Evolutionary conservation across 345 rosid genomes (phyloP), one percentile per base, ranked within the genome.

Genomic region (Gynandropsis gynandra): DNA sequence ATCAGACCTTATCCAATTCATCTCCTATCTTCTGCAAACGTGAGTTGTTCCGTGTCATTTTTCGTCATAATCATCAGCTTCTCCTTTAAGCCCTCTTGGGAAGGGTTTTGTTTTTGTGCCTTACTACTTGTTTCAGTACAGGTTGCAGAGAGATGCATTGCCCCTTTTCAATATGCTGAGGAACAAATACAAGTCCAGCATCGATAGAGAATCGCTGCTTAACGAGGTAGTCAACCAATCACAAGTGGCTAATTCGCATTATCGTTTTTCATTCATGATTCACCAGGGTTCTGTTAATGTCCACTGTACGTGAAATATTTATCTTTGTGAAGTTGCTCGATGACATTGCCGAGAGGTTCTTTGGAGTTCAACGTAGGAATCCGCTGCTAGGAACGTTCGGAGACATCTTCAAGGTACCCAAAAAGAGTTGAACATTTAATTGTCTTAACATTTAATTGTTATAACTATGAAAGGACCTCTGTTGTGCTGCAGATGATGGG

Each of bases 161-260:
- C 97, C 95, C 8, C 90, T 92, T 56, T 92, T 92, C 74, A 83
- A 77, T 42, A 81, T 80, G 94, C 62, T 88, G 77, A 83, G 85
- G 73, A 73, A 58, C 41, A 80, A 68, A 54, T 92, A 63, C 74
- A 88, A 70, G 74, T 32, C 88, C 13, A 68, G 83, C 62, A 61
- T 83, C 67, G 94, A 88, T 64, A 71, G 95, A 62, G 97, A 93
- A 43, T 89, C 87, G n/a, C 68, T 80, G 55, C 83, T 92, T 47
- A 60, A 62, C 42, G 97, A 88, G 95, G 99, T 87, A 58, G 40
- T 51, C 42, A 17, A 7, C 54, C 43, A 34, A 46, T 32, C 17
- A 52, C 40, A 11, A 10, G 7, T 36, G 11, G 29, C 29, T 45
- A 21, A 31, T 15, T 5, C 11, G 11, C 33, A 12, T 16, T 1